Evolutionary conservation across 768 basidiomycete genomes (phyloP).

Genomic region (Albatrellus ellisii): DNA sequence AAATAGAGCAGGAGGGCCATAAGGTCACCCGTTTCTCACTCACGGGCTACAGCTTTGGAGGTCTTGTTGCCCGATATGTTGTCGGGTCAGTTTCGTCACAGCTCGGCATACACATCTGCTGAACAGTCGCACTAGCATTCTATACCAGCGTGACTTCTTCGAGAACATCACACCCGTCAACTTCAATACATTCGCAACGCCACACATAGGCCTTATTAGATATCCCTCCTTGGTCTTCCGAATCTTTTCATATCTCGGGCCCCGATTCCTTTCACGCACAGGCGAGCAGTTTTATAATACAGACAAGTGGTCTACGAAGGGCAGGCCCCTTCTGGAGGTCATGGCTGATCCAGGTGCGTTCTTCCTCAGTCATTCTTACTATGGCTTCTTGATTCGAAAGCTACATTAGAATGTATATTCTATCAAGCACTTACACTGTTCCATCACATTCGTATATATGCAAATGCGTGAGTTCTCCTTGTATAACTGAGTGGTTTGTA

Average conservation of each 20-base stretch:
- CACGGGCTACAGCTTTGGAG: constrained; percentile 73
- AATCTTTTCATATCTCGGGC: constrained; percentile 42
- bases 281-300: constrained; percentile 44
- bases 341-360: constrained; percentile 67
- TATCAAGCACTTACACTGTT: constrained; percentile 60
- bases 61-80: constrained; percentile 68
- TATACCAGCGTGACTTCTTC: constrained; percentile 62
- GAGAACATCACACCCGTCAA: constrained; percentile 56
- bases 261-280: constrained; percentile 60
- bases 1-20: constrained; percentile 37
- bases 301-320: constrained; percentile 60
- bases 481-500: background rate
- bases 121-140: constrained; percentile 28
- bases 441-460: constrained; percentile 60
- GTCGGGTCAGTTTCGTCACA: constrained; percentile 36
- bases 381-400: background rate
- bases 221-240: constrained; percentile 48
- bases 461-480: constrained; percentile 47
- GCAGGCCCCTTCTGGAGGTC: constrained; percentile 55
- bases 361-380: background rate
- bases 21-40: constrained; percentile 59
- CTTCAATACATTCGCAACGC: constrained; percentile 77
- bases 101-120: background rate
- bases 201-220: constrained; percentile 63
- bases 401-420: constrained; percentile 49